These are phyloP conservation scores for Cercospora zeina DNA, from an alignment of 2,329 filamentous ascomycete genomes.

Conservation along the genomic window DNA sequence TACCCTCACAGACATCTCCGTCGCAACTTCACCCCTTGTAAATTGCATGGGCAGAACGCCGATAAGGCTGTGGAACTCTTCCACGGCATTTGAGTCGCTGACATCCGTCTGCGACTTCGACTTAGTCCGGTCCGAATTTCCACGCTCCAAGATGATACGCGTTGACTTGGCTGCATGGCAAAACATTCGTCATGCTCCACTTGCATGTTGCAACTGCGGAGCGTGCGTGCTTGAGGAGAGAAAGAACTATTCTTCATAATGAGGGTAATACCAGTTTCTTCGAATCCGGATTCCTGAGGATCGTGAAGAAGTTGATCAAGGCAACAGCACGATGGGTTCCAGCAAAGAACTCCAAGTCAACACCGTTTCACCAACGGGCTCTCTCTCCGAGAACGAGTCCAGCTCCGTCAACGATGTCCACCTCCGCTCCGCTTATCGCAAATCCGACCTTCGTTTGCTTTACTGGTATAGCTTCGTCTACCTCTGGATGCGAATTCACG, in stretches of 20 bases:
- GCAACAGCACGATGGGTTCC: background rate
- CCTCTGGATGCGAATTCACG: slow-evolving; percentile 39
- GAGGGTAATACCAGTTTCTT: background rate
- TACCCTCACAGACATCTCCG: slow-evolving; percentile 34
- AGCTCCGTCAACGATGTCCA: background rate
- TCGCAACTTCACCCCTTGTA: background rate
- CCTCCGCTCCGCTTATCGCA: slow-evolving; percentile 29
- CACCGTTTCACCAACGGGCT: background rate
- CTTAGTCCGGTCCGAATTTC: background rate
- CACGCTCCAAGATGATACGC: background rate
- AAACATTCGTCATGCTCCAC: background rate
- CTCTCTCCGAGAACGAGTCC: background rate
- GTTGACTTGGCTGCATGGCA: background rate
- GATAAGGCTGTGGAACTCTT: background rate
- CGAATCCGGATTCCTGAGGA: background rate
- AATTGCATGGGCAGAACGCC: background rate
- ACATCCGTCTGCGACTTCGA: background rate
- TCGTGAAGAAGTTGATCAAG: background rate
- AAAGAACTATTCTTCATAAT: background rate
- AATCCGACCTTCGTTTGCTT: slow-evolving; percentile 39
- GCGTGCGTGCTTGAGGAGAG: background rate
- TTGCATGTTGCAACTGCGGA: background rate
- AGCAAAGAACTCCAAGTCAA: background rate
- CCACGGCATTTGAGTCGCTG: background rate
- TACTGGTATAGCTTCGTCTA: slow-evolving; percentile 41